Percentiles rank a stretch among this genome's conserved stretches.
Evolutionary conservation across 306 rosid species (phyloP).

Genomic region (Prunus mongolica): DNA sequence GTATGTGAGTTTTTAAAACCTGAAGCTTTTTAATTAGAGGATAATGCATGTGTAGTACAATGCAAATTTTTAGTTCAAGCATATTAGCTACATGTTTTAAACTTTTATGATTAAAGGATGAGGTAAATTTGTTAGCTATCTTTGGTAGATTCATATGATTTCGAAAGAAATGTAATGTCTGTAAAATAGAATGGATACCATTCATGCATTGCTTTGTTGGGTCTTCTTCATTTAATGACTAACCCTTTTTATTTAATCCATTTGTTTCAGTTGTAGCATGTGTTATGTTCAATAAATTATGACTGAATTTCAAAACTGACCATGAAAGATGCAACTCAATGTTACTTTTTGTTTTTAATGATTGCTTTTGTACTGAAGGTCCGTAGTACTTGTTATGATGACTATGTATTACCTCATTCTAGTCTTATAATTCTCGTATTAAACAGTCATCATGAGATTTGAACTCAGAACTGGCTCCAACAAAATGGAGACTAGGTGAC

Average conservation of each 20-base stretch:
- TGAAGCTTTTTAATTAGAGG: background rate
- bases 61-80: background rate
- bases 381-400: background rate
- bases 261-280: background rate
- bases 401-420: background rate
- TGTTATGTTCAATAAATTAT: background rate
- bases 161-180: background rate
- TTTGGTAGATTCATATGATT: background rate
- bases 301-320: background rate
- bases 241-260: background rate
- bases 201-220: background rate
- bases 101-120: background rate
- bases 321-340: background rate
- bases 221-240: background rate
- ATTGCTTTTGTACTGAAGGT: background rate
- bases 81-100: background rate
- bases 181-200: background rate
- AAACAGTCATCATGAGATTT: background rate
- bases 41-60: background rate
- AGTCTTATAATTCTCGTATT: background rate
- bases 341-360: background rate
- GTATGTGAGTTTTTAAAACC: slow-evolving; percentile 26
- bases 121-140: background rate
- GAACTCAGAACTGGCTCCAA: background rate
- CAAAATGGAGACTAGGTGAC: background rate